phyloP scores from a whole-genome alignment of 2,329 filamentous ascomycete genomes.

The Diaporthe nobilis region DNA sequence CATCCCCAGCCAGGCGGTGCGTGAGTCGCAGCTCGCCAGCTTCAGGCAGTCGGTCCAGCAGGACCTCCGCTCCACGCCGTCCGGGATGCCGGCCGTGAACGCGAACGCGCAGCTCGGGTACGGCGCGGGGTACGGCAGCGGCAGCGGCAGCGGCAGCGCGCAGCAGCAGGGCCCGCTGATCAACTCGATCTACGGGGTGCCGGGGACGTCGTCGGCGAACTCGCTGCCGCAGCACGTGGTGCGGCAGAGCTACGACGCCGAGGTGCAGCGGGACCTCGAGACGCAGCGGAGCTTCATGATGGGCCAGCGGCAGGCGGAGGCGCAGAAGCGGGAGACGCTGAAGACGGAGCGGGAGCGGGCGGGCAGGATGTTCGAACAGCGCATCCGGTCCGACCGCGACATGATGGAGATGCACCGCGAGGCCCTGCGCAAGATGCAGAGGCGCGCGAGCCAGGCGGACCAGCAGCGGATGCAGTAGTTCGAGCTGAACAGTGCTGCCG shows the following conservation, averaged over 20 bases:
- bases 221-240: slow-evolving; percentile 43
- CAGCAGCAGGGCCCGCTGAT: slow-evolving; percentile 26
- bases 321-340: slow-evolving; percentile 71
- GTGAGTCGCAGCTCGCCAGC: slow-evolving; percentile 73
- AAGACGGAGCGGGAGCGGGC: slow-evolving; percentile 69
- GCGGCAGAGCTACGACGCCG: slow-evolving; percentile 53
- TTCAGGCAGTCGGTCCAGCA: slow-evolving; percentile 77
- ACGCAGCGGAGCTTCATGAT: slow-evolving; percentile 69
- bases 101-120: slow-evolving; percentile 27
- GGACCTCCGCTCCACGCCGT: slow-evolving; percentile 66
- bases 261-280: slow-evolving; percentile 65
- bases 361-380: slow-evolving; percentile 77
- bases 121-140: slow-evolving; percentile 44
- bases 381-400: slow-evolving; percentile 79
- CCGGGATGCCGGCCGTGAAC: slow-evolving; percentile 39
- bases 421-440: slow-evolving; percentile 85
- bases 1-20: slow-evolving; percentile 58
- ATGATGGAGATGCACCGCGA: slow-evolving; percentile 84
- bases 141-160: not conserved
- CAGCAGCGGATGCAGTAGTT: slow-evolving; percentile 3
- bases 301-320: slow-evolving; percentile 74
- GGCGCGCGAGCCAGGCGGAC: slow-evolving; percentile 49
- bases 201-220: slow-evolving; percentile 39
- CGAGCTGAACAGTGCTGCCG: not conserved
- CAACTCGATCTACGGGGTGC: slow-evolving; percentile 40